Evolutionary conservation across 768 basidiomycete species (phyloP), one percentile per base, ranked within the genome.

Genomic region (Dacryopinax primogenitus): DNA sequence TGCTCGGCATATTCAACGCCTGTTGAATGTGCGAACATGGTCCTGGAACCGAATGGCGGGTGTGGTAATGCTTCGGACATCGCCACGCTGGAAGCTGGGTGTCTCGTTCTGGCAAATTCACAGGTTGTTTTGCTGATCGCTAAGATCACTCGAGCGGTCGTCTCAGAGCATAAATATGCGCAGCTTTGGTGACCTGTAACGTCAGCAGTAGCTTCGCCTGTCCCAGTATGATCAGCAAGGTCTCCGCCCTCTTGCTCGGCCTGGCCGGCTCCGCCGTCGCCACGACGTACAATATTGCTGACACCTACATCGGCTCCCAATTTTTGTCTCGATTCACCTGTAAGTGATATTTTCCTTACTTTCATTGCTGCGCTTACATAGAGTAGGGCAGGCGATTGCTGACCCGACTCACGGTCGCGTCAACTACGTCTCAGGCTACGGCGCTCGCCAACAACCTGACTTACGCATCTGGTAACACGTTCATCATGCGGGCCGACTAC

Each of bases 381-480:
- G 23, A 7, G 18, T 58, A 58, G 51, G 51, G 69, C 70, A 83
- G 69, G 76, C 76, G 21, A 79, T 82, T 39, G 16, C 80, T 1
- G 86, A 87, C 69, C 85, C 86, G 2, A 86, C 86, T 6, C 77
- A 85, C 67, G 86, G 86, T 32, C 78, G 85, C 63, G 86, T 88
- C 37, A 67, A 65, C 86, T 86, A 72, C 69, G 78, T 83, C 64
- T 68, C 73, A 79, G 64, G 71, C 73, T 1, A 83, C 82, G 0
- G 86, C 87, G 0, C 66, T 76, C 28, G 73, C 75, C 13, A 71
- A 79, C 62, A 86, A 87, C 69, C 71, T 89, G 62, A 86, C 84
- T 1, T 85, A 76, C 66, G 77, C 84, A 1, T 78, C 77, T 16
- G 78, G 77, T 16, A 76, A 82, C 37, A 68, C 68, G n/a, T 65